Evolutionary conservation across 176 grass and related monocot species (phyloP).

Genomic region (Pontederia crassipes): DNA sequence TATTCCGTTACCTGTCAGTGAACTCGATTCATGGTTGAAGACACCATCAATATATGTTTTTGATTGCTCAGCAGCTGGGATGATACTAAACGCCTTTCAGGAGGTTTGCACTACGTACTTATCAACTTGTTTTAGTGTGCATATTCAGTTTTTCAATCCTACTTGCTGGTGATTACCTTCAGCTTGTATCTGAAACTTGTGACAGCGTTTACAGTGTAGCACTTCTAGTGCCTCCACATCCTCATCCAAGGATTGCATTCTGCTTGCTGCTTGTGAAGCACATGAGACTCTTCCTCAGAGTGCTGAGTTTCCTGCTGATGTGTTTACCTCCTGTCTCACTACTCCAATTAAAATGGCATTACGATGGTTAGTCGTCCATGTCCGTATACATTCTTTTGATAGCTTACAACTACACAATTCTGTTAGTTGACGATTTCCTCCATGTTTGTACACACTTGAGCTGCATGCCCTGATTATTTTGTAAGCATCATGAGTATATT

Average conservation of each 20-base stretch:
- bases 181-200: slow-evolving; percentile 20
- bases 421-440: too few relatives aligned
- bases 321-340: slow-evolving; percentile 88
- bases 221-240: slow-evolving; percentile 43
- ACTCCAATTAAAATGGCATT: slow-evolving; percentile 99
- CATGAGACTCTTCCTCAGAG: slow-evolving; percentile 96
- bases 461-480: too few relatives aligned
- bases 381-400: background rate
- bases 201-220: slow-evolving; percentile 45
- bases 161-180: slow-evolving; percentile 22
- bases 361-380: slow-evolving; percentile 46
- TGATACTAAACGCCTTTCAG: slow-evolving; percentile 77
- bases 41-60: slow-evolving; percentile 99
- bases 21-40: slow-evolving; percentile 93
- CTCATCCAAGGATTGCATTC: slow-evolving; percentile 79
- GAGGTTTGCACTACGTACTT: slow-evolving; percentile 44
- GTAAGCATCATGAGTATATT: too few relatives aligned
- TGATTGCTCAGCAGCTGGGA: slow-evolving; percentile 84
- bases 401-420: too few relatives aligned
- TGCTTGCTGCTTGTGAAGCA: slow-evolving; percentile 92
- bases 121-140: background rate
- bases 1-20: slow-evolving; percentile 85
- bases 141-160: slow-evolving; percentile 7
- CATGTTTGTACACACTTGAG: too few relatives aligned
- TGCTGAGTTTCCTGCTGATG: slow-evolving; percentile 86